Base-by-base conservation (phyloP, 208 protist species). In the Acanthamoeba lenticulata region DNA sequence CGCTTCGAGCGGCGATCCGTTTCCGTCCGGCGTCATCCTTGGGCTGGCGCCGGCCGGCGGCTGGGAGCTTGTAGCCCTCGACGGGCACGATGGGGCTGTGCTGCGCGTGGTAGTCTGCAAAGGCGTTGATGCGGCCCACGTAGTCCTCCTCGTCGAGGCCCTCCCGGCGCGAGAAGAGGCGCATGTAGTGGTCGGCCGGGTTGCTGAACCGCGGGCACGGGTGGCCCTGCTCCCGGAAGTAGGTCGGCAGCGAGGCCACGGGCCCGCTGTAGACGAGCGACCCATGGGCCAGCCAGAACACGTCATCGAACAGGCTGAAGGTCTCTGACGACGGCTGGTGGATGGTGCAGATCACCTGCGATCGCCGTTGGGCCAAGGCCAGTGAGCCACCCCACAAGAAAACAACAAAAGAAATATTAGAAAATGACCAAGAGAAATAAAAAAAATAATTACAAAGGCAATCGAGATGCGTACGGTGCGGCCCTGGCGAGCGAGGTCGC, bases 301-400 rank as follows among this genome's bases (percentile, higher is more conserved):
- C 74, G 52, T 98, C 96, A 72, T 99, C 98, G 96, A 99, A 99
- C 90, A 97, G 95, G 21, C 44, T 94, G 74, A 99, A 98, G 89
- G 98, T 96, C 77, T 98, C 97, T 11, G 97, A 96, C 1, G 96
- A 97, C 29, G 98, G 98, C 96, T 99, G 98, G 90, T 99, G 98
- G 93, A 99, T 99, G 34, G 98, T 99, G 95, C 97, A 98, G 38
- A 99, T 96, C 24, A 42, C n/a, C n/a, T n/a, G n/a, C n/a, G n/a
- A n/a, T n/a, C n/a, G n/a, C n/a, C n/a, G n/a, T n/a, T n/a, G n/a
- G n/a, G n/a, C n/a, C n/a, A n/a, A n/a, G n/a, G n/a, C n/a, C n/a
- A n/a, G n/a, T n/a, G n/a, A n/a, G n/a, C n/a, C n/a, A n/a, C n/a
- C n/a, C n/a, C n/a, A n/a, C n/a, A n/a, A n/a, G n/a, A n/a, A n/a